phyloP scores from a whole-genome alignment of 768 basidiomycete genomes.

The Lactarius vividus region DNA sequence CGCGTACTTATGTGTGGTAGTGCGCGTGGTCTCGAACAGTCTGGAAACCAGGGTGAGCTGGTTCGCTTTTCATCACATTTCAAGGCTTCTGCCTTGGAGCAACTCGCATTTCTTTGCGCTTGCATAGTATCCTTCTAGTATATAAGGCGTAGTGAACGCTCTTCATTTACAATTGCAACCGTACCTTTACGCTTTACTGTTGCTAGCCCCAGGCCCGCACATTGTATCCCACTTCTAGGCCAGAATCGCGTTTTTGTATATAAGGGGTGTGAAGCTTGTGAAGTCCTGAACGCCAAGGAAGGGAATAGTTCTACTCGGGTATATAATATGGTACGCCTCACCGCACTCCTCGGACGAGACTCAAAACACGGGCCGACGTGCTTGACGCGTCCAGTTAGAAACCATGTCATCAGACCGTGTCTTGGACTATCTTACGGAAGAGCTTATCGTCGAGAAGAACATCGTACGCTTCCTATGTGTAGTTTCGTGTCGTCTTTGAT shows the following conservation, averaged over 20 bases:
- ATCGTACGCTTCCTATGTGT: conserved; percentile 36
- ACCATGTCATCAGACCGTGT: conserved; percentile 29
- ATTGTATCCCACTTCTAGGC: not conserved
- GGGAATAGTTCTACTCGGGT: too few species aligned
- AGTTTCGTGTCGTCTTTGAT: not conserved
- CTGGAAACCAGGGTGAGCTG: not conserved
- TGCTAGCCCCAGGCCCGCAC: not conserved
- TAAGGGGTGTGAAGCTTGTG: too few species aligned
- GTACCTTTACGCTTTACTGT: not conserved
- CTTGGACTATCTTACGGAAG: conserved; percentile 46
- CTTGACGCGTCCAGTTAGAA: not conserved
- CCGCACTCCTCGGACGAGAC: too few species aligned
- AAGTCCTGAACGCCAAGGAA: too few species aligned
- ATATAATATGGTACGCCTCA: too few species aligned
- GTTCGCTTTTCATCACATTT: not conserved
- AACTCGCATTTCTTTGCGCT: too few species aligned
- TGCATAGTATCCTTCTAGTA: not conserved
- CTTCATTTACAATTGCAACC: not conserved
- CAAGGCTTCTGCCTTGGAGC: not conserved
- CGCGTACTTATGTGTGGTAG: too few species aligned
- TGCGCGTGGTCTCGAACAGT: not conserved
- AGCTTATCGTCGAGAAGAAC: conserved; percentile 44
- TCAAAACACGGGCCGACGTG: not conserved
- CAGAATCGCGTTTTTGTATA: not conserved
- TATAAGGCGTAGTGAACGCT: not conserved